Evolutionary conservation across 495 filamentous ascomycete species (phyloP), one percentile per base, ranked within the genome.

Genomic region (Gamarada debralockiae): DNA sequence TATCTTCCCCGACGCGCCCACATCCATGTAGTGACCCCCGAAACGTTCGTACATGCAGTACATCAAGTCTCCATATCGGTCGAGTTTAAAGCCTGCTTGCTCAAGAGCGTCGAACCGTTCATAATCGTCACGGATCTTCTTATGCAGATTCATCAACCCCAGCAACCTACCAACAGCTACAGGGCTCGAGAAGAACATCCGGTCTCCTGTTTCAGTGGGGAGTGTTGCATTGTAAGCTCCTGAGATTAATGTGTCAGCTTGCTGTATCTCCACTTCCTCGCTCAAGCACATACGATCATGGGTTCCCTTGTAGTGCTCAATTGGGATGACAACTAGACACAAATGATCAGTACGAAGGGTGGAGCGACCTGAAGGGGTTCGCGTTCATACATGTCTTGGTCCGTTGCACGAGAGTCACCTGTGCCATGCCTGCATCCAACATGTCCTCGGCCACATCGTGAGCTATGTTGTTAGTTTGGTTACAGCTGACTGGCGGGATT

Each of bases 91-190:
- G 1, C 56, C 56, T 6, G 25, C 50, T 12, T 20, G 36, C 22
- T 39, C 51, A 18, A 58, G 51, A 12, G 38, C 50, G 12, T 49
- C 45, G 39, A 45, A 70, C 5, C 58, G 42, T 25, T 63, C 56
- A 25, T 17, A 46, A 59, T 39, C 47, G 40, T 29, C 5, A 43
- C 20, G 10, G 27, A 29, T 29, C 5, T 29, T 29, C 27, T 4
- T 4, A 29, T 4, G 27, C 5, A 29, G 10, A n/a, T n/a, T 14
- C 27, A 50, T 13, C 6, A 10, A 21, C 13, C 62, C 15, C 7
- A 29, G 27, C 4, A 58, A 43, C 2, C 62, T 46, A 13, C 45
- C 39, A 7, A 67, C 38, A 12, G 52, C 52, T 6, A 65, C 34
- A 1, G 70, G 70, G 8, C 47, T 39, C 1, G 65, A 58, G 25